These are phyloP conservation scores for Deuterostichococcus epilithicus DNA, from an alignment of 139 green algal species.

Conservation along the genomic window DNA sequence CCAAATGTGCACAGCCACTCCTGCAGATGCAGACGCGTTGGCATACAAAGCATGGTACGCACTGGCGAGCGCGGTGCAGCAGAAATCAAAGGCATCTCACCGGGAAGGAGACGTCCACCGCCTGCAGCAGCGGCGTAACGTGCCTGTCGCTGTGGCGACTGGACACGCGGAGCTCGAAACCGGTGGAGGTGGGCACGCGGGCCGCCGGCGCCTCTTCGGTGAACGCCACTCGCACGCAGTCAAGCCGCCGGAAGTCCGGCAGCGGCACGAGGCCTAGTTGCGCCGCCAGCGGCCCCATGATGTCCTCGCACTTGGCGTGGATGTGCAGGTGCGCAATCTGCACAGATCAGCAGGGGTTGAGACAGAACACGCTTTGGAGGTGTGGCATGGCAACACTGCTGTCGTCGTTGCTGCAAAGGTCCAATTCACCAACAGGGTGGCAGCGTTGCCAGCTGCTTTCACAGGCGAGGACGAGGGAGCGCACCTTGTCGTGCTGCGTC, in stretches of 20 bases:
- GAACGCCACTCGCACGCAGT: not conserved
- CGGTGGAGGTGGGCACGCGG: slow-evolving; percentile 1
- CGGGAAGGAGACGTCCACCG: slow-evolving; percentile 5
- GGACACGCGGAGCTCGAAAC: slow-evolving; percentile 34
- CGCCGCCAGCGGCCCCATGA: slow-evolving; percentile 12
- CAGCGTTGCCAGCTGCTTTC: slow-evolving; percentile 32
- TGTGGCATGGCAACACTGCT: slow-evolving; percentile 1
- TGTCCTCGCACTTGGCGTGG: slow-evolving; percentile 11
- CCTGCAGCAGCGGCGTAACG: slow-evolving; percentile 51
- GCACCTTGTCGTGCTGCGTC: slow-evolving; percentile 58
- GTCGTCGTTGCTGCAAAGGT: slow-evolving; percentile 16
- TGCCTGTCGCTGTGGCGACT: slow-evolving; percentile 47
- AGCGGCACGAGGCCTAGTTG: not conserved
- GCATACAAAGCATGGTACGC: not conserved
- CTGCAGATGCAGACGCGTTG: no score
- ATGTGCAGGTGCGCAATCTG: slow-evolving; percentile 4
- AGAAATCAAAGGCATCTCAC: not conserved
- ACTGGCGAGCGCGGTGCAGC: no score
- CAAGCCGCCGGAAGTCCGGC: slow-evolving; percentile 5
- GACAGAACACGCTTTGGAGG: not conserved
- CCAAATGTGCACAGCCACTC: no score
- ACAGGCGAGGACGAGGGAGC: slow-evolving; percentile 22
- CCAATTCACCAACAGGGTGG: slow-evolving; percentile 12
- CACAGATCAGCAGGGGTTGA: not conserved
- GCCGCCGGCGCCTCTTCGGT: not conserved